Evolutionary conservation across 2,329 filamentous ascomycete species (phyloP).

Genomic region (Purpureocillium lavendulum): DNA sequence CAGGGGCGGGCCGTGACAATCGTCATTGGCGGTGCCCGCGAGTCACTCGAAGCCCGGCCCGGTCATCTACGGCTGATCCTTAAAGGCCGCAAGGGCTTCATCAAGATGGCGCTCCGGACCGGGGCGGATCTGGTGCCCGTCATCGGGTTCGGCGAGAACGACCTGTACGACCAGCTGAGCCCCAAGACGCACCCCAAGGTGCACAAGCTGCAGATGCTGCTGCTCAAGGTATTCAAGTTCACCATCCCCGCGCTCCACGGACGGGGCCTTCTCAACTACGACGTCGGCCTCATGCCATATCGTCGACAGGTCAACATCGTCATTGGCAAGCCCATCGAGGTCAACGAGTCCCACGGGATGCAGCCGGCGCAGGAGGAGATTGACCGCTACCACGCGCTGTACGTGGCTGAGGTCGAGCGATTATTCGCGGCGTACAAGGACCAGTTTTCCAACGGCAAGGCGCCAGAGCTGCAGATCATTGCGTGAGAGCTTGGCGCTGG

Average conservation of each 20-base stretch:
- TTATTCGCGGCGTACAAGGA: constrained; percentile 76
- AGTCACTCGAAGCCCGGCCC: constrained; percentile 83
- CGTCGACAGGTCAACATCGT: constrained; percentile 81
- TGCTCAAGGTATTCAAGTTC: constrained; percentile 84
- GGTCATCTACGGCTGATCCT: constrained; percentile 70
- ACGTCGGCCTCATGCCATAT: constrained; percentile 94
- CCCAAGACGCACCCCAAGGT: constrained; percentile 69
- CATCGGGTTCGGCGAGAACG: constrained; percentile 89
- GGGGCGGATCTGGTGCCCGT: constrained; percentile 94
- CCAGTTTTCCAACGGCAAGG: constrained; percentile 55
- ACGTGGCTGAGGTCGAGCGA: constrained; percentile 65
- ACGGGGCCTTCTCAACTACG: constrained; percentile 92
- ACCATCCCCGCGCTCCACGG: constrained; percentile 88
- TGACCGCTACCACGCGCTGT: constrained; percentile 69
- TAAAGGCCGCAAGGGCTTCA: constrained; percentile 78
- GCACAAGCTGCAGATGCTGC: constrained; percentile 71
- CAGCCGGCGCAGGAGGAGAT: constrained; percentile 69
- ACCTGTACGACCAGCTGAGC: constrained; percentile 85
- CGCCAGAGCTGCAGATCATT: constrained; percentile 59
- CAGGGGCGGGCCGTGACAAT: constrained; percentile 97
- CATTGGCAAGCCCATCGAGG: constrained; percentile 71
- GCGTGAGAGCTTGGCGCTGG: constrained; percentile 28
- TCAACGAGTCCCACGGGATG: constrained; percentile 45
- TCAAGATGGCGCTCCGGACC: constrained; percentile 84
- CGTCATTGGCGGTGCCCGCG: constrained; percentile 84